A percentile compares a stretch with the other conserved stretches of the same genome.
Conservation (phyloP, 305 asterid species). For the Euphrasia arctica region DNA sequence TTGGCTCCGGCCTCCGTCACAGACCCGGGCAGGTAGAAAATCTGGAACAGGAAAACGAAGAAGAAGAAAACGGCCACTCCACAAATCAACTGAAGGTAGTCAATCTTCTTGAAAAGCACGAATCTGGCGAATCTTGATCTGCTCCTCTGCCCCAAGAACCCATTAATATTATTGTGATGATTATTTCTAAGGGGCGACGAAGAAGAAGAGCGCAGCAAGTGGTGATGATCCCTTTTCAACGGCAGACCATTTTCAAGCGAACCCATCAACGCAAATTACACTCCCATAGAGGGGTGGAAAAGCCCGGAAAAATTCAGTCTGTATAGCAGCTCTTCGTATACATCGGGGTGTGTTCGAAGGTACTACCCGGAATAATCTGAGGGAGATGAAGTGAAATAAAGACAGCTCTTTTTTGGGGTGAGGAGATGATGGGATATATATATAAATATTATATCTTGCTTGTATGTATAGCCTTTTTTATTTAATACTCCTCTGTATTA, state of each 20-base stretch:
- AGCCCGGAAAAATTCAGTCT: slow-evolving; percentile 22
- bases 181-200: slow-evolving; percentile 20
- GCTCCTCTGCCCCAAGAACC: slow-evolving; percentile 47
- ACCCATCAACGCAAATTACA: slow-evolving; percentile 52
- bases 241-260: slow-evolving; percentile 71
- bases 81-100: slow-evolving; percentile 71
- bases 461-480: background rate
- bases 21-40: slow-evolving; percentile 73
- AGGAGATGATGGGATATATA: slow-evolving; percentile 21
- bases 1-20: slow-evolving; percentile 43
- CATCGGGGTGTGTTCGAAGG: slow-evolving; percentile 12
- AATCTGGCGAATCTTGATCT: slow-evolving; percentile 94
- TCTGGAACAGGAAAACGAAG: slow-evolving; percentile 70
- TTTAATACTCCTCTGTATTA: background rate
- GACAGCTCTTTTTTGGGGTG: slow-evolving; percentile 25
- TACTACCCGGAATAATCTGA: too few species aligned
- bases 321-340: background rate
- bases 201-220: slow-evolving; percentile 33
- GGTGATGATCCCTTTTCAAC: slow-evolving; percentile 66
- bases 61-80: slow-evolving; percentile 69
- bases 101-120: slow-evolving; percentile 56
- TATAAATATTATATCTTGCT: slow-evolving; percentile 3
- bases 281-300: slow-evolving; percentile 44
- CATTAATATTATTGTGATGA: slow-evolving; percentile 10
- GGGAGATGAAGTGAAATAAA: background rate